Evolutionary conservation across 2,329 filamentous ascomycete species (phyloP), one percentile per base, ranked within the genome.

Genomic region (Scedosporium aurantiacum): DNA sequence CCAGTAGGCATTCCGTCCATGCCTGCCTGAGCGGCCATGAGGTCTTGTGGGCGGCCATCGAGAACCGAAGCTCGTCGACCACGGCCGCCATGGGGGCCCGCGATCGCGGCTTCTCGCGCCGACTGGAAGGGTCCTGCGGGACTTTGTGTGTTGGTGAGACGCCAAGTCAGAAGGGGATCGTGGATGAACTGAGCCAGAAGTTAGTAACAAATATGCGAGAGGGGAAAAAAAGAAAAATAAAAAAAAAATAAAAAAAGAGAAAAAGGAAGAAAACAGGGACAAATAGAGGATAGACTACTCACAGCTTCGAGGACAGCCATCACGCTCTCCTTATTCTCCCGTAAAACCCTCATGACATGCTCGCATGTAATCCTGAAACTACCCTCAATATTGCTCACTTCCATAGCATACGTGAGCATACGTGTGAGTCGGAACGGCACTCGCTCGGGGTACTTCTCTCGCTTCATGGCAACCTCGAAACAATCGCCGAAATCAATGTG

Each of bases 371-470:
- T 97, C 63, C 95, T 86, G 81, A 96, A 99, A 75, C 91, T 96
- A 68, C 94, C 94, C 74, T 99, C 94, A 66, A 99, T 99, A 71
- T 99, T 99, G 82, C 92, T 97, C 61, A 99, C 94, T 76, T 99
- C 94, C 94, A 99, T 99, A 23, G 95, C 95, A 71, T 97, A 99
- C 0, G 95, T 99, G 75, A 99, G 84, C 94, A 99, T 99, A 67
- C 94, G 85, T 2, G 94, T 99, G 57, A 99, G 80, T 62, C 95
- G 88, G 89, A 99, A 99, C 0, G 94, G 95, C 63, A 99, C 94
- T 60, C 93, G 82, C 75, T 99, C 94, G 0, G 94, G 94, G 71
- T 97, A 99, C 74, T 99, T 99, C 75, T 99, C 95, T 67, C 95
- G 89, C 77, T 99, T 95, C 92, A 97, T 99, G 27, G 95, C 94